These are phyloP conservation scores for Metarhizium guizhouense DNA, from an alignment of 2,329 filamentous ascomycete species.

Conservation along the genomic window DNA sequence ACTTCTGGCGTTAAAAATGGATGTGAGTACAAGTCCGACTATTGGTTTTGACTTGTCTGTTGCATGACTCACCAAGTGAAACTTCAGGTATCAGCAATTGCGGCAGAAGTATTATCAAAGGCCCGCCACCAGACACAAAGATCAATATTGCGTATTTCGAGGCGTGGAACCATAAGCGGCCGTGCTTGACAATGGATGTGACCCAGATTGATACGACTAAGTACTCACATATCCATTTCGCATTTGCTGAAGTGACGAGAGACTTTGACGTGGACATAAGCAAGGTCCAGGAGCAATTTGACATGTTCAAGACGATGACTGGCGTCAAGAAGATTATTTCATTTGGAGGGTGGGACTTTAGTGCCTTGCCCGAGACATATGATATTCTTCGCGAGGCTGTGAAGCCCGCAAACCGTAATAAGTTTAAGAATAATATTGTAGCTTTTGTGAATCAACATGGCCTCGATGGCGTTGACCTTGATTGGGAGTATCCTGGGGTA, in stretches of 20 bases:
- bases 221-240: constrained; percentile 27
- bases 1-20: constrained; percentile 21
- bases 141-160: constrained; percentile 15
- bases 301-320: constrained; percentile 9
- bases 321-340: constrained; percentile 17
- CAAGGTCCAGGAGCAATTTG: constrained; percentile 10
- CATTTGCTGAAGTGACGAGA: constrained; percentile 22
- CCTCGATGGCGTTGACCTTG: constrained; percentile 30
- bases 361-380: constrained; percentile 7
- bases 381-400: constrained; percentile 12
- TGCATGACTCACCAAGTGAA: too few relatives aligned
- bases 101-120: constrained; percentile 14
- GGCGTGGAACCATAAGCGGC: constrained; percentile 1
- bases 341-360: constrained; percentile 20
- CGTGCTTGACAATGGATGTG: not conserved
- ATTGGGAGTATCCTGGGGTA: constrained; percentile 31
- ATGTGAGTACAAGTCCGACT: constrained; percentile 6
- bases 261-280: constrained; percentile 11
- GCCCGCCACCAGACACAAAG: not conserved
- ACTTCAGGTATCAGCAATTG: constrained; percentile 17
- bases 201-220: constrained; percentile 5
- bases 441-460: constrained; percentile 24
- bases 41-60: too few relatives aligned
- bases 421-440: constrained; percentile 18
- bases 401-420: constrained; percentile 22